Conservation (phyloP, 106 monocot genomes). For the Dioscorea dumetorum region DNA sequence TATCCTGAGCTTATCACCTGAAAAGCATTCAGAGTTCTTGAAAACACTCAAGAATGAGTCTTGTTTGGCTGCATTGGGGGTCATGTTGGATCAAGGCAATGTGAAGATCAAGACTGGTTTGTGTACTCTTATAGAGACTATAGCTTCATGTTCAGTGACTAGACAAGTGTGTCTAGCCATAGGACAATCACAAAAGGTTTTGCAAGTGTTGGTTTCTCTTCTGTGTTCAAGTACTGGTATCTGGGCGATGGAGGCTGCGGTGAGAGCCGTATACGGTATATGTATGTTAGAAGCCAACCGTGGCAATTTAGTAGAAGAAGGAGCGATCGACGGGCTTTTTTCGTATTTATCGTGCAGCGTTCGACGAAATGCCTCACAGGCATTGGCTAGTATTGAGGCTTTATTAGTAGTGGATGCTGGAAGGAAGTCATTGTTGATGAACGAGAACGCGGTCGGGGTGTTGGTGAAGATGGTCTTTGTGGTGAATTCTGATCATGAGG, state of each 20-base stretch:
- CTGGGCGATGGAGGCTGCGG: conserved; percentile 33
- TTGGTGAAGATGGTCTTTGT: conserved; percentile 64
- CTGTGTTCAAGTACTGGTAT: conserved; percentile 1
- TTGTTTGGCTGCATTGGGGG: conserved; percentile 25
- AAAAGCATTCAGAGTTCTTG: conserved; percentile 25
- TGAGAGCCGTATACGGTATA: conserved; percentile 36
- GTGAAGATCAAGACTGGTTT: conserved; percentile 34
- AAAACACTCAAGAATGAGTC: conserved; percentile 35
- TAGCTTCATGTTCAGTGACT: conserved; percentile 16
- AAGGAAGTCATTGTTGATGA: conserved; percentile 19
- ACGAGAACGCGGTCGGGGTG: conserved; percentile 13
- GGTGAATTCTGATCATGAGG: conserved; percentile 12
- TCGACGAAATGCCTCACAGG: conserved; percentile 16
- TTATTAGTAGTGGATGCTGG: conserved; percentile 34
- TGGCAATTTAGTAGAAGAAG: conserved; percentile 29
- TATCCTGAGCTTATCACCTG: conserved; percentile 22
- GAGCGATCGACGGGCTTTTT: conserved; percentile 35
- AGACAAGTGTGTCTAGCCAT: conserved; percentile 23
- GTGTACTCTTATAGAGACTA: conserved; percentile 33
- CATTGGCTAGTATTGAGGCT: conserved; percentile 55
- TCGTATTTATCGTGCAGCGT: conserved; percentile 16
- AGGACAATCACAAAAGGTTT: conserved; percentile 23
- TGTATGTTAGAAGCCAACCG: conserved; percentile 37
- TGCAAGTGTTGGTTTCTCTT: conserved; percentile 33
- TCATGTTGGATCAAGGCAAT: conserved; percentile 35